Evolutionary conservation across 2,329 filamentous ascomycete genomes (phyloP).

Genomic region (Chaetomiaceae sp.): DNA sequence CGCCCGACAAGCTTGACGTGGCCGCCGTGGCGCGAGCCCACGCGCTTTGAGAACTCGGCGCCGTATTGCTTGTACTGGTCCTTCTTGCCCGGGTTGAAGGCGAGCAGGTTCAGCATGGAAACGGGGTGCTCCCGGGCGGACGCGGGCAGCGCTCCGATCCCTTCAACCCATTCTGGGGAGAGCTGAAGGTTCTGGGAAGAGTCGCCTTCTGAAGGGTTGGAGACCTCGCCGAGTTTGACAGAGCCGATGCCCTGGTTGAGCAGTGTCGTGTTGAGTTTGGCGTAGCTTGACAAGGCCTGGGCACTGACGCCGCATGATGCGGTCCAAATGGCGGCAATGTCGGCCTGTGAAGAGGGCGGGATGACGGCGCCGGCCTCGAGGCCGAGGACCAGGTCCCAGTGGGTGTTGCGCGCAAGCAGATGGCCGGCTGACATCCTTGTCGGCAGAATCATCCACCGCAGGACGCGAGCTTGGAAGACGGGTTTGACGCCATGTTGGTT

Average conservation of each 20-base stretch:
- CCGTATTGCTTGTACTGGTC: conserved; percentile 7
- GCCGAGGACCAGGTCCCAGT: not conserved
- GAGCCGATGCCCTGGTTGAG: not conserved
- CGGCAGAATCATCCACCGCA: conserved; percentile 3
- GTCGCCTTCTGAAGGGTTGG: not conserved
- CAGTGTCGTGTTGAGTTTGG: not conserved
- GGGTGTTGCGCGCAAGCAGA: not conserved
- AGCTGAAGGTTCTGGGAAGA: not conserved
- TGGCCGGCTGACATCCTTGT: not conserved
- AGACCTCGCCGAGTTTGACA: not conserved
- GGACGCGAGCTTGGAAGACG: not conserved
- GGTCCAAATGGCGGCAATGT: not conserved
- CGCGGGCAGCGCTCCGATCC: not conserved
- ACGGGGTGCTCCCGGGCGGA: not conserved
- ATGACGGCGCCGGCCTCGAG: not conserved
- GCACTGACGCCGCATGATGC: not conserved
- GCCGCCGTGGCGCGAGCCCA: not conserved
- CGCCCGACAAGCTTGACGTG: conserved; percentile 4
- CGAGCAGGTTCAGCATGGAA: conserved; percentile 1
- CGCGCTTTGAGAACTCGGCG: not conserved
- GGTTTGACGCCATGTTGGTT: not conserved
- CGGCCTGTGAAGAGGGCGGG: not conserved
- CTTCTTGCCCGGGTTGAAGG: not conserved
- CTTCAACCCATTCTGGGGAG: not conserved
- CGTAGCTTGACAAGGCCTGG: not conserved